phyloP scores from a whole-genome alignment of 169 alveolate species.

The Plasmodium vivax region DNA sequence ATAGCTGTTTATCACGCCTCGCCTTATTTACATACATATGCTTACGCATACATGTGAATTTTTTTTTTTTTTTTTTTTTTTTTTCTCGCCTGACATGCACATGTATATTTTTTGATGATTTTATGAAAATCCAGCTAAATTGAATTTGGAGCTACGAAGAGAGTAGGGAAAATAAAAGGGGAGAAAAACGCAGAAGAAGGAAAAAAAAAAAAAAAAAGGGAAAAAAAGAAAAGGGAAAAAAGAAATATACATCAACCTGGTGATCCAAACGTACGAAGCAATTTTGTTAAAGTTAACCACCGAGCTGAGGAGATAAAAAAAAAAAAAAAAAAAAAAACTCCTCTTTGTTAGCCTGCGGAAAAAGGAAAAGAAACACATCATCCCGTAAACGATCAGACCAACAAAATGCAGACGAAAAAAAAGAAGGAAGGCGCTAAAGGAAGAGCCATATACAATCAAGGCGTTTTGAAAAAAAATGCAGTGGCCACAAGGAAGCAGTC shows the following conservation, averaged over 20 bases:
- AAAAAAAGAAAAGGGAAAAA: background rate
- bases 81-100: background rate
- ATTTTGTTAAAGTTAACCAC: background rate
- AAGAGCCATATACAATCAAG: background rate
- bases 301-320: background rate
- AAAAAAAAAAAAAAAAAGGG: no score
- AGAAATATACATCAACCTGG: background rate
- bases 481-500: constrained; percentile 1
- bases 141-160: background rate
- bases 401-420: constrained; percentile 1
- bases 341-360: background rate
- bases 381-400: background rate
- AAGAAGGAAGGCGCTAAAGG: background rate
- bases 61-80: background rate
- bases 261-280: background rate
- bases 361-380: background rate
- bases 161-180: background rate
- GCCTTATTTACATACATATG: background rate
- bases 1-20: background rate
- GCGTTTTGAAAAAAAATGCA: background rate
- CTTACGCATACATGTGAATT: background rate
- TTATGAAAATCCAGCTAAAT: background rate
- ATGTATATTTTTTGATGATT: background rate
- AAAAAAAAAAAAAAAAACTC: background rate
- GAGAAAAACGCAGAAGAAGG: background rate